Percentiles rank a stretch among this genome's conserved stretches.
These are phyloP conservation scores for Medicago arabica DNA, from an alignment of 306 rosid genomes.

Conservation along the genomic window DNA sequence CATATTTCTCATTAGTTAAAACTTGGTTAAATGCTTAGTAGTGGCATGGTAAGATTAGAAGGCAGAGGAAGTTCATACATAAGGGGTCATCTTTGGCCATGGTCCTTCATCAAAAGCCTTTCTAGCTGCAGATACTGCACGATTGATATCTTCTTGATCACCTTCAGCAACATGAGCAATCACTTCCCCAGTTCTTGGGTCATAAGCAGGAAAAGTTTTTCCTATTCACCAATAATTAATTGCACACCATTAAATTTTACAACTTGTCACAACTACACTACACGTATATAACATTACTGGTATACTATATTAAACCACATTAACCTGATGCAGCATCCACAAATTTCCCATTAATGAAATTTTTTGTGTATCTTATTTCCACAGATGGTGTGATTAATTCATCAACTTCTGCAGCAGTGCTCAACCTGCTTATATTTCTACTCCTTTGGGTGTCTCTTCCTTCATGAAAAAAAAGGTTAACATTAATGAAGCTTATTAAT, in stretches of 20 bases:
- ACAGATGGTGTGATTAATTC: conserved; percentile 62
- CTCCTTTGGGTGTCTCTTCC: background rate
- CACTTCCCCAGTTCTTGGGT: conserved; percentile 67
- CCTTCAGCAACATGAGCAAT: conserved; percentile 76
- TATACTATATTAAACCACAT: background rate
- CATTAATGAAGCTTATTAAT: too few species aligned
- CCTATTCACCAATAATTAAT: conserved; percentile 44
- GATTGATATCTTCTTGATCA: conserved; percentile 61
- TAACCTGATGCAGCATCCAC: conserved; percentile 74
- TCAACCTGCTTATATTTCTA: conserved; percentile 43
- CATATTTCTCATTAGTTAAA: too few species aligned
- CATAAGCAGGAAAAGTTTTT: conserved; percentile 65
- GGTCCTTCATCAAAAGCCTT: conserved; percentile 84
- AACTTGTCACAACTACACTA: background rate
- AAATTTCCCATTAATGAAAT: conserved; percentile 65
- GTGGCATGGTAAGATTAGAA: too few species aligned
- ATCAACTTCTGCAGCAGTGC: conserved; percentile 55
- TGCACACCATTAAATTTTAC: background rate
- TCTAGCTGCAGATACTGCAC: conserved; percentile 69
- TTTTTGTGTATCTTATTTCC: conserved; percentile 54
- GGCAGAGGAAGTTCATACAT: conserved; percentile 42
- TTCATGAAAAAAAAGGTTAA: background rate
- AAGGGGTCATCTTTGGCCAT: conserved; percentile 74
- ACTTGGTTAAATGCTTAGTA: too few species aligned
- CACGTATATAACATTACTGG: background rate